phyloP scores from a whole-genome alignment of 345 rosid species.

The Populus davidiana region DNA sequence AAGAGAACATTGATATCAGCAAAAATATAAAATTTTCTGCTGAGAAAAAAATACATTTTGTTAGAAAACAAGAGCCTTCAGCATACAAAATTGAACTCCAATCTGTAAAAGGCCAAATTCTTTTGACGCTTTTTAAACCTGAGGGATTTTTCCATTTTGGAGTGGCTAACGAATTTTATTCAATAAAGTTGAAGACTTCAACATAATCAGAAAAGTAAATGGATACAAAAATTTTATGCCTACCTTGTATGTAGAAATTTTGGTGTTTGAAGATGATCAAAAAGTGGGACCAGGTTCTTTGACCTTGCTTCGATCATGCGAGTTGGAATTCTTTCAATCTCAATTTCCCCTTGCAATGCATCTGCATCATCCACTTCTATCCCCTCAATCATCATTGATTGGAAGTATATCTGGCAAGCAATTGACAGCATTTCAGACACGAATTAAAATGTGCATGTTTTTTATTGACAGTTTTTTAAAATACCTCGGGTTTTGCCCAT shows the following conservation, averaged over 20 bases:
- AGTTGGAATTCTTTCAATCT: slow-evolving; percentile 60
- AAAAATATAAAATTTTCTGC: too few relatives aligned
- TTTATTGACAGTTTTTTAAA: background rate
- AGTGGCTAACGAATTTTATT: background rate
- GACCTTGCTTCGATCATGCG: slow-evolving; percentile 61
- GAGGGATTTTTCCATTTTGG: background rate
- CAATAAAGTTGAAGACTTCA: slow-evolving; percentile 1
- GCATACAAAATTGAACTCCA: too few relatives aligned
- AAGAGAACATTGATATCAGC: too few relatives aligned
- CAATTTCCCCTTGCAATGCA: slow-evolving; percentile 57
- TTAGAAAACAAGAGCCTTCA: too few relatives aligned
- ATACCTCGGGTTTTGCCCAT: slow-evolving; percentile 80
- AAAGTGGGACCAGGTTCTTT: slow-evolving; percentile 64
- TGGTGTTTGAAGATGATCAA: slow-evolving; percentile 46
- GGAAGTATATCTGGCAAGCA: slow-evolving; percentile 57
- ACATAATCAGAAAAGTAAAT: background rate
- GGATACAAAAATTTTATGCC: slow-evolving; percentile 3
- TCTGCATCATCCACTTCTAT: slow-evolving; percentile 33
- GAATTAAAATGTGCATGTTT: background rate
- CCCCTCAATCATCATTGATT: slow-evolving; percentile 40
- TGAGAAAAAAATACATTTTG: too few relatives aligned
- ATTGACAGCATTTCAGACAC: slow-evolving; percentile 11
- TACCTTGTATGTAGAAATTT: slow-evolving; percentile 50
- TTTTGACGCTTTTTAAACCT: too few relatives aligned
- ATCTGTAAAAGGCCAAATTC: too few relatives aligned